Conservation (phyloP, 129 eudicot species). For the Daucus carota region DH1_v3.0 NC_030385.2:40025501-40026000, state of each 20-base stretch:
- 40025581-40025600: background rate
- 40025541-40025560: constrained; percentile 16
- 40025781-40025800: background rate
- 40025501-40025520: constrained; percentile 77
- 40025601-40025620: constrained; percentile 44
- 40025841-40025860: background rate
- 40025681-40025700: constrained; percentile 60
- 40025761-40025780: background rate
- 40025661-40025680: constrained; percentile 68
- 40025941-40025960: background rate
- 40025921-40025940: constrained; percentile 3
- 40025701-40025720: constrained; percentile 90
- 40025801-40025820: background rate
- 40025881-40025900: constrained; percentile 29
- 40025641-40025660: constrained; percentile 55
- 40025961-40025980: background rate
- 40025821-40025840: background rate
- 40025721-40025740: constrained; percentile 76
- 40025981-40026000: background rate
- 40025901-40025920: background rate
- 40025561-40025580: constrained; percentile 3
- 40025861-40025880: background rate
- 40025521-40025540: constrained; percentile 67
- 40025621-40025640: constrained; percentile 80
- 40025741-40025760: constrained; percentile 5